phyloP scores from a whole-genome alignment of 2,329 filamentous ascomycete species.

The Microdochium paspali region DNA sequence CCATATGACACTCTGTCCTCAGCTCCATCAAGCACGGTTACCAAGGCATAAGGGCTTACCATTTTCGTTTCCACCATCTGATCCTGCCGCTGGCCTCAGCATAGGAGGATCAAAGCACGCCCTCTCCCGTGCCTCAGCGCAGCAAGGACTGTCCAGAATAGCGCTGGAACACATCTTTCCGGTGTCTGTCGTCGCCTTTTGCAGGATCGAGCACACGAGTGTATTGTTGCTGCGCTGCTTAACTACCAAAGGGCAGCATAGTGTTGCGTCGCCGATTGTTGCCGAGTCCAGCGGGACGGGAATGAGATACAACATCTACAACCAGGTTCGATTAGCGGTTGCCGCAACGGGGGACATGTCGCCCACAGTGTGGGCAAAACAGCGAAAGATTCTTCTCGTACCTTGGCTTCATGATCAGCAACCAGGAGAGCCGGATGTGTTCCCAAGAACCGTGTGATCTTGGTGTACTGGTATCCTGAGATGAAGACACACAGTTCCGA shows the following conservation, averaged over 20 bases:
- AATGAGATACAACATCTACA: constrained; percentile 13
- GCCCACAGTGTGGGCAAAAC: too few relatives aligned
- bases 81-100: too few relatives aligned
- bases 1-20: too few relatives aligned
- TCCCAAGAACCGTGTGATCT: constrained; percentile 8
- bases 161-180: constrained; percentile 8
- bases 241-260: constrained; percentile 14
- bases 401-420: constrained; percentile 8
- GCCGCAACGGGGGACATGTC: constrained; percentile 3
- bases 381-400: too few relatives aligned
- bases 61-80: background rate
- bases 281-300: constrained; percentile 15
- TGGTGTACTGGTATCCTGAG: constrained; percentile 10
- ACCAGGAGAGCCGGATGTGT: constrained; percentile 9
- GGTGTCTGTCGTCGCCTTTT: constrained; percentile 11
- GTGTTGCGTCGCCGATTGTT: constrained; percentile 13
- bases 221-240: constrained; percentile 11
- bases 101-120: background rate
- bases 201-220: constrained; percentile 13
- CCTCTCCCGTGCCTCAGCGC: background rate
- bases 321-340: background rate
- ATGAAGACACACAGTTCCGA: constrained; percentile 13
- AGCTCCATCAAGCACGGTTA: too few relatives aligned
- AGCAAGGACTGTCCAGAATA: constrained; percentile 4
- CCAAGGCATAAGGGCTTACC: too few relatives aligned